A percentile compares a stretch with the other conserved stretches of the same genome.
phyloP scores from a whole-genome alignment of 495 filamentous ascomycete genomes.

The Cenococcum geophilum region DNA sequence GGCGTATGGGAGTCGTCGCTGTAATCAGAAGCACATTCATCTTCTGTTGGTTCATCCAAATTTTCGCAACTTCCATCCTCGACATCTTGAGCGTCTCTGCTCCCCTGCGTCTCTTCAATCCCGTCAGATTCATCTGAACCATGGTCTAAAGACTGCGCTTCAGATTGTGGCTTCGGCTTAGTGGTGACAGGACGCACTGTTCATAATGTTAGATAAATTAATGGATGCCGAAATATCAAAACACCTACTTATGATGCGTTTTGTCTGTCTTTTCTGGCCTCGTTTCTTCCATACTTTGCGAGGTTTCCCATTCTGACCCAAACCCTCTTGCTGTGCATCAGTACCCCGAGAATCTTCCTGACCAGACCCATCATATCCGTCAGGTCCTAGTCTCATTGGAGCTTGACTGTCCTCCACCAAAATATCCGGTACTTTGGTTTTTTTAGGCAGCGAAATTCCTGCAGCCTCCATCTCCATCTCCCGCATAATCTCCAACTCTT shows the following conservation, averaged over 20 bases:
- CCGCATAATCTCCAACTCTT: conserved; percentile 68
- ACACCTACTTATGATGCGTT: conserved; percentile 63
- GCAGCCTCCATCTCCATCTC: conserved; percentile 64
- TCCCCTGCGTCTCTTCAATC: background rate
- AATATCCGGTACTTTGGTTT: conserved; percentile 33
- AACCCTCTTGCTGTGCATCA: conserved; percentile 27
- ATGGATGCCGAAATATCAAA: background rate
- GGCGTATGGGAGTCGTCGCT: conserved; percentile 26
- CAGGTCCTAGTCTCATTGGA: conserved; percentile 50
- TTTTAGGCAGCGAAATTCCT: conserved; percentile 15
- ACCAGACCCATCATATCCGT: conserved; percentile 51
- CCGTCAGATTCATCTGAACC: conserved; percentile 9
- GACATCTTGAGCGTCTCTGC: conserved; percentile 4
- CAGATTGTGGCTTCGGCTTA: conserved; percentile 17
- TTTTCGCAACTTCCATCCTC: conserved; percentile 1
- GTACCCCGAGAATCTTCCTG: conserved; percentile 37
- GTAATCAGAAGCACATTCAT: conserved; percentile 33
- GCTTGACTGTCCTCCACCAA: conserved; percentile 60
- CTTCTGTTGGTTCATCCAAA: conserved; percentile 12
- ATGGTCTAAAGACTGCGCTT: background rate
- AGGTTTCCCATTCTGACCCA: conserved; percentile 43
- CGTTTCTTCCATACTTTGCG: conserved; percentile 78
- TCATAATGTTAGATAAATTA: conserved; percentile 18
- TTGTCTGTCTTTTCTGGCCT: conserved; percentile 82
- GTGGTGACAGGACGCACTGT: conserved; percentile 35